Evolutionary conservation across 306 rosid species (phyloP), one percentile per base, ranked within the genome.

Genomic region (Astragalus glycyphyllos): DNA sequence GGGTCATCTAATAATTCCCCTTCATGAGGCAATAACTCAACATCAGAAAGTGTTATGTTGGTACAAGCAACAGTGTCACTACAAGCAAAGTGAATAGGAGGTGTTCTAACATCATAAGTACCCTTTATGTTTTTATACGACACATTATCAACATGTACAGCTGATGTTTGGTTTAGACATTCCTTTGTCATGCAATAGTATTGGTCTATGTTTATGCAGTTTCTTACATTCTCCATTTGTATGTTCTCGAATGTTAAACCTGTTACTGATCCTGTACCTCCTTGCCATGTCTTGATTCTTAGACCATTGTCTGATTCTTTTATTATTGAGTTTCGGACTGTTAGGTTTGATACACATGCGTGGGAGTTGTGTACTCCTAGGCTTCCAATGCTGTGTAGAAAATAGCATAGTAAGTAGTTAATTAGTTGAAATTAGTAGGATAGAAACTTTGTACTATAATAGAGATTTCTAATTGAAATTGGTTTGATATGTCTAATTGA

Each of bases 211-310:
- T 78, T 85, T 17, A 90, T 76, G 86, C 97, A 90, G 81, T 90
- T 93, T 64, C 87, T 26, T 0, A 95, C 99, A 14, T 84, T 89
- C 68, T 91, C 96, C 99, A 95, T 91, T 66, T 89, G 85, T 37
- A 95, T 89, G 90, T 81, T 87, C 48, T 84, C 86, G 70, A 95
- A 95, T 34, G 63, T 58, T 10, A 95, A 51, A 0, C 81, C 83
- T 0, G 84, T 68, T 37, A 95, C 99, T 1, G 96, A 81, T 0
- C 99, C 97, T 45, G 83, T 77, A 2, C 99, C 97, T 0, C 99
- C 99, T 82, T 95, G 99, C 99, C 99, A 95, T 66, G 99, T 95
- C 84, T 95, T 95, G 57, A 95, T 89, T 31, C 99, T 81, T 0
- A 91, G 56, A 4, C 99, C 99, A 11, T 95, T 95, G 85, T 95